These are phyloP conservation scores for Saccharomyces cerevisiae DNA, from an alignment of 805 yeast genomes.

Conservation along the genomic window DNA sequence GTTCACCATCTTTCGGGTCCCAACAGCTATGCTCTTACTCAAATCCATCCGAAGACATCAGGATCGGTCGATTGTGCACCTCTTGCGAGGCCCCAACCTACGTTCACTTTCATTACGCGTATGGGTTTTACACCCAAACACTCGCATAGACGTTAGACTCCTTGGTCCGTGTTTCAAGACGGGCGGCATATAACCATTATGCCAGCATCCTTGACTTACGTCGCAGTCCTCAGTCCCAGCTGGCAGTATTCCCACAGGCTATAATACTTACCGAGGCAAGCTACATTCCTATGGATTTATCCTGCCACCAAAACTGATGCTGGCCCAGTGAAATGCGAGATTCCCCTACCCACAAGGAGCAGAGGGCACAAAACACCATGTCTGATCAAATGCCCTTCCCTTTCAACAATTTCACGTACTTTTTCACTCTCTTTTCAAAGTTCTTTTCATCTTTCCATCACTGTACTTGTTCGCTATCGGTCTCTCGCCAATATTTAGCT, in stretches of 20 bases:
- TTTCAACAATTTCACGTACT: conserved; percentile 39
- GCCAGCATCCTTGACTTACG: conserved; percentile 33
- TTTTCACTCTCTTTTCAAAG: conserved; percentile 39
- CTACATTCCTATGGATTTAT: conserved; percentile 30
- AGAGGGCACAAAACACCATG: conserved; percentile 27
- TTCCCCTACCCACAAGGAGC: conserved; percentile 28
- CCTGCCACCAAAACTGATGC: conserved; percentile 34
- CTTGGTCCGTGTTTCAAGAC: conserved; percentile 38
- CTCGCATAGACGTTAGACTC: conserved; percentile 37
- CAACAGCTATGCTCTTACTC: conserved; percentile 39
- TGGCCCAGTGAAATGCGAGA: conserved; percentile 30
- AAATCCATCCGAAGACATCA: conserved; percentile 35
- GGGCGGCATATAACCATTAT: conserved; percentile 32
- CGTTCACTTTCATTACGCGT: conserved; percentile 36
- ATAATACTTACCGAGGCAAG: conserved; percentile 30
- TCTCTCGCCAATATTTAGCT: conserved; percentile 41
- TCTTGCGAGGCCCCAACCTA: conserved; percentile 29
- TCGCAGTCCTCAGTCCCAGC: conserved; percentile 32
- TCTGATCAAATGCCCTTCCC: conserved; percentile 38
- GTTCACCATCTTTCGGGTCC: conserved; percentile 41
- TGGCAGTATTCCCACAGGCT: conserved; percentile 27
- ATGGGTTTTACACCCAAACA: conserved; percentile 36
- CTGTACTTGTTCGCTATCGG: conserved; percentile 42
- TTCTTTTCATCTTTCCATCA: conserved; percentile 40
- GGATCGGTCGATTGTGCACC: conserved; percentile 36